phyloP scores from a whole-genome alignment of 148 eudicot species.

The Bassia scoparia region DNA sequence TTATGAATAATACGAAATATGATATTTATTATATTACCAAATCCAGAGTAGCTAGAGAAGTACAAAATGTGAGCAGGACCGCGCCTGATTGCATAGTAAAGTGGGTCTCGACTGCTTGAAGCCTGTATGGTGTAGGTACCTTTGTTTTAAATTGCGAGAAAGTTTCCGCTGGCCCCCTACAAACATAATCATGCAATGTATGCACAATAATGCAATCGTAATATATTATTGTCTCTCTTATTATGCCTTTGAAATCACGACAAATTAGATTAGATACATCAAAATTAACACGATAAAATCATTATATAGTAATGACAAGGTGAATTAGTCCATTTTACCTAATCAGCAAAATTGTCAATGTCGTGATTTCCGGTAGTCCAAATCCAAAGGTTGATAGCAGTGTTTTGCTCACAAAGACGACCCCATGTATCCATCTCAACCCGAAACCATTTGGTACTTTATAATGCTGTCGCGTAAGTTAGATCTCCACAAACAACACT shows the following conservation, averaged over 20 bases:
- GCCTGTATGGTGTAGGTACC: slow-evolving; percentile 45
- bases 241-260: too few relatives aligned
- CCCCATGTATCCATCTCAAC: slow-evolving; percentile 46
- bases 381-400: slow-evolving; percentile 57
- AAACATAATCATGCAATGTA: too few relatives aligned
- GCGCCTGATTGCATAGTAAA: slow-evolving; percentile 31
- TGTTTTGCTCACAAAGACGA: slow-evolving; percentile 45
- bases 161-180: slow-evolving; percentile 28
- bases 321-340: too few relatives aligned
- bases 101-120: slow-evolving; percentile 23
- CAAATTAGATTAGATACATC: too few relatives aligned
- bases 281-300: too few relatives aligned
- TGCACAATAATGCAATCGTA: too few relatives aligned
- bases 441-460: slow-evolving; percentile 27
- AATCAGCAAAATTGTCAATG: slow-evolving; percentile 42
- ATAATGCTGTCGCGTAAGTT: slow-evolving; percentile 45
- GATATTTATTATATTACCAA: slow-evolving; percentile 4
- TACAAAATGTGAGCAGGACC: slow-evolving; percentile 31
- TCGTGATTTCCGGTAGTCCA: slow-evolving; percentile 59
- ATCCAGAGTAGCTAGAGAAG: slow-evolving; percentile 30
- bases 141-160: slow-evolving; percentile 40
- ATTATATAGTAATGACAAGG: too few relatives aligned
- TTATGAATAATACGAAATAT: too few relatives aligned
- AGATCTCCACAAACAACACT: slow-evolving; percentile 47
- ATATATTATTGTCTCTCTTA: too few relatives aligned